Evolutionary conservation across 2,329 filamentous ascomycete species (phyloP).

Genomic region (Ophiostoma montium): DNA sequence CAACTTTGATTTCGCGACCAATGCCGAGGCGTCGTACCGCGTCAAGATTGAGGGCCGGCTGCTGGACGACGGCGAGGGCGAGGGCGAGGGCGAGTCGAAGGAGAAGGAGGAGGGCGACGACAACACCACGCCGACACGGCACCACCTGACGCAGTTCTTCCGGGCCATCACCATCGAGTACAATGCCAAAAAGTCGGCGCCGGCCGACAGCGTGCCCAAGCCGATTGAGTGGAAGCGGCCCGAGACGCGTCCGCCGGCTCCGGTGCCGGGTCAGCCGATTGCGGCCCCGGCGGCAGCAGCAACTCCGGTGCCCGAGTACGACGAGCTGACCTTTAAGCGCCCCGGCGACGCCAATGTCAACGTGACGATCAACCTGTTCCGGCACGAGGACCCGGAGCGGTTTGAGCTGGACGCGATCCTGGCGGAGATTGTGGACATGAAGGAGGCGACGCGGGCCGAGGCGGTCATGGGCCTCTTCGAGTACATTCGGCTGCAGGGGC

Average conservation of each 20-base stretch:
- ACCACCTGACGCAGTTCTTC: slow-evolving; percentile 65
- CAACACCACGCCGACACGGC: slow-evolving; percentile 31
- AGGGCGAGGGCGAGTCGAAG: slow-evolving; percentile 26
- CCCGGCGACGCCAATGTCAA: slow-evolving; percentile 88
- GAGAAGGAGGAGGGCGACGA: slow-evolving; percentile 24
- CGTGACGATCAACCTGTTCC: slow-evolving; percentile 71
- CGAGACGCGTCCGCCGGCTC: slow-evolving; percentile 34
- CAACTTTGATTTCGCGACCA: slow-evolving; percentile 69
- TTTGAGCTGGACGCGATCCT: slow-evolving; percentile 67
- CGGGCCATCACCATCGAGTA: slow-evolving; percentile 64
- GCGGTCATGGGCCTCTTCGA: slow-evolving; percentile 90
- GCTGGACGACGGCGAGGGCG: slow-evolving; percentile 53
- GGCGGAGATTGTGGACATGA: slow-evolving; percentile 71
- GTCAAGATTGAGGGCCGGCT: slow-evolving; percentile 86
- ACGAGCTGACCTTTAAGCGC: slow-evolving; percentile 81
- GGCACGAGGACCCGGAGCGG: slow-evolving; percentile 75
- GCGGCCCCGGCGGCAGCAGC: slow-evolving; percentile 18
- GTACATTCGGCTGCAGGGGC: slow-evolving; percentile 70
- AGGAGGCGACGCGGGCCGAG: slow-evolving; percentile 75
- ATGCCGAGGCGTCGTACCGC: slow-evolving; percentile 64
- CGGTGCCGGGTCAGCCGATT: slow-evolving; percentile 16
- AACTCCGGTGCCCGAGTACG: slow-evolving; percentile 57
- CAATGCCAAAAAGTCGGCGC: slow-evolving; percentile 32
- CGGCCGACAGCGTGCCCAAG: slow-evolving; percentile 17
- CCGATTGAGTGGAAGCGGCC: slow-evolving; percentile 81